Evolutionary conservation across 2,329 filamentous ascomycete genomes (phyloP), one percentile per base, ranked within the genome.

Genomic region (Lachnellula occidentalis): DNA sequence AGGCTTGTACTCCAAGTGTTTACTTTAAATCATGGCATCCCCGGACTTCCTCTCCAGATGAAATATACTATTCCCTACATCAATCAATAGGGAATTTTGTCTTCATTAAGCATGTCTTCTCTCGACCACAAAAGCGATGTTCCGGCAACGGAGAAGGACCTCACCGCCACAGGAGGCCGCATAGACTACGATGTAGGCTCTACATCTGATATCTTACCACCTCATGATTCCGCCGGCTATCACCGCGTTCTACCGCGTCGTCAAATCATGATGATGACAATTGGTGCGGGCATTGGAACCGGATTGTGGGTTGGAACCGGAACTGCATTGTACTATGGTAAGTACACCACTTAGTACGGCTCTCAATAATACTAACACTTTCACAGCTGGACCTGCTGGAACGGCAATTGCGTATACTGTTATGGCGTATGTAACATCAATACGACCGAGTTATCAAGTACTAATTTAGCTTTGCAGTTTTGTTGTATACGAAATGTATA

Each of bases 401-500:
- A 34, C 15, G 19, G 54, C 54, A n/a, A 27, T 56, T 46, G 54
- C 45, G 4, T 56, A 56, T 41, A 36, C 19, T 39, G 24, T 56
- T 4, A 50, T 56, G 8, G 50, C 50, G 54, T 56, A 39, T 49
- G 54, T 49, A 17, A 24, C 22, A 17, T 42, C 34, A 15, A 17
- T 19, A 12, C 11, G 5, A 17, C 43, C n/a, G 34, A 46, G 27
- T 7, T 22, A 5, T 8, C 14, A n/a, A 39, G 36, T 15, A 39
- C 36, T 39, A 6, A 39, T 15, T n/a, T 15, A 31, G 8, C 27
- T 31, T 31, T 8, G 27, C 27, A 31, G 36, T 5, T 17, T 37
- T 37, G 36, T 17, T 34, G 66, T 71, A 1, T 72, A 78, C 37
- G 75, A 78, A 58, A 73, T 74, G 60, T 83, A 82, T 64, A 59